Percentiles rank a stretch among this genome's conserved stretches.
Conservation (phyloP, 345 rosid species). For the Moricandia moricandioides region DNA sequence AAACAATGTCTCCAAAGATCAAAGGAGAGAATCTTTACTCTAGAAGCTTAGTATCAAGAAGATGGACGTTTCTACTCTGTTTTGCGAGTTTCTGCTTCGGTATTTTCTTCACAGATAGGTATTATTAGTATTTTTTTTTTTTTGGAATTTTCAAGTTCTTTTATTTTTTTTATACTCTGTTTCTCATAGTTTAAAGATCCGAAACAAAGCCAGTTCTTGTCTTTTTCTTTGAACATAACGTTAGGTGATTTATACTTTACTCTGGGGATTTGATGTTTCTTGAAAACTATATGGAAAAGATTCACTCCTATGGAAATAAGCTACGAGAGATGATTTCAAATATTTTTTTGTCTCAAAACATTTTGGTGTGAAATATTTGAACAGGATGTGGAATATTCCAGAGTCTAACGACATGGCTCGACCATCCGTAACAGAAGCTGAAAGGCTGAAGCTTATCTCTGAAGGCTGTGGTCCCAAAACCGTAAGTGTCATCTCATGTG, state of each 20-base stretch:
- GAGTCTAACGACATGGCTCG: slow-evolving; percentile 61
- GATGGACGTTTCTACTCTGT: slow-evolving; percentile 75
- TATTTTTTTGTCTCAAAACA: not conserved
- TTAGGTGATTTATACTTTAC: not conserved
- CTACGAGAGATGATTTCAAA: not conserved
- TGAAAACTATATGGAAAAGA: not conserved
- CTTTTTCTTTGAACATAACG: not conserved
- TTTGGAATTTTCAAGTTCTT: not conserved
- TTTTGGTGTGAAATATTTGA: slow-evolving; percentile 4
- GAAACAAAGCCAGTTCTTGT: not conserved
- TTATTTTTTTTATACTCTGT: not conserved
- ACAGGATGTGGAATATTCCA: slow-evolving; percentile 76
- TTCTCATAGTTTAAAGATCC: not conserved
- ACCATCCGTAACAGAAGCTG: slow-evolving; percentile 66
- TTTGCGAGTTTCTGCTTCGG: slow-evolving; percentile 80
- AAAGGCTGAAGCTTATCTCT: slow-evolving; percentile 63
- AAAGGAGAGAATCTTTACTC: slow-evolving; percentile 54
- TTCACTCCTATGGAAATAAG: not conserved
- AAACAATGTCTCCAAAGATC: slow-evolving; percentile 58
- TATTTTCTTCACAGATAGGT: slow-evolving; percentile 67
- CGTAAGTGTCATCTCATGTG: slow-evolving; percentile 50
- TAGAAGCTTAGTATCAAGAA: slow-evolving; percentile 55
- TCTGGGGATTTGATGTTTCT: not conserved
- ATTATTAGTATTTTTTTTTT: not conserved
- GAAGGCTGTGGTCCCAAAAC: slow-evolving; percentile 69